phyloP scores from a whole-genome alignment of 768 basidiomycete species.

The Suillus clintonianus region DNA sequence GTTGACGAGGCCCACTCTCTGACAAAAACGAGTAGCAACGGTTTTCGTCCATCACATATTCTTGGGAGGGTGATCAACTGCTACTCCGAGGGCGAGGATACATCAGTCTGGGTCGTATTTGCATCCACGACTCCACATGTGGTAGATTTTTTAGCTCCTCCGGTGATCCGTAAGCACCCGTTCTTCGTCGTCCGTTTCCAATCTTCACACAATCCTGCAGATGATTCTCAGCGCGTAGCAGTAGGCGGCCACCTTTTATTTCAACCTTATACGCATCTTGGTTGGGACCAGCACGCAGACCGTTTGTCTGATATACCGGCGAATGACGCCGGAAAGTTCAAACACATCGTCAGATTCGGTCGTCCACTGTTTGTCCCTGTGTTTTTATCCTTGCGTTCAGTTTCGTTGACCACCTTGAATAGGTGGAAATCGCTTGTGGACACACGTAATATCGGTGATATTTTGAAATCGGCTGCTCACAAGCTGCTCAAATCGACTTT shows the following conservation, averaged over 20 bases:
- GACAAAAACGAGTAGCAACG: background rate
- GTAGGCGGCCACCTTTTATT: background rate
- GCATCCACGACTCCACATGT: too few relatives aligned
- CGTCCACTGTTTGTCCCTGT: background rate
- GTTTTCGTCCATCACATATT: background rate
- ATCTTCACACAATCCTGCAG: background rate
- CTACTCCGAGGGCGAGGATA: background rate
- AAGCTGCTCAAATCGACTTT: background rate
- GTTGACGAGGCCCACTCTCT: slow-evolving; percentile 1
- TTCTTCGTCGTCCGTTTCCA: too few relatives aligned
- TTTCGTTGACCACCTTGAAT: background rate
- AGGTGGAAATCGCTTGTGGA: background rate
- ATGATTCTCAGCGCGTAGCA: background rate
- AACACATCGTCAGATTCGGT: slow-evolving; percentile 4
- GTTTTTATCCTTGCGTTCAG: background rate
- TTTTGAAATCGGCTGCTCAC: background rate
- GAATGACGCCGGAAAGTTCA: background rate
- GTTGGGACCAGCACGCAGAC: slow-evolving; percentile 9
- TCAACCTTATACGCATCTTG: slow-evolving; percentile 3
- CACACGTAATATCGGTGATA: background rate
- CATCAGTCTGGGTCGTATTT: slow-evolving; percentile 5
- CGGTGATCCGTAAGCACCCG: too few relatives aligned
- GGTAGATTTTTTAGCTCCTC: too few relatives aligned
- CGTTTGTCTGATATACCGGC: background rate
- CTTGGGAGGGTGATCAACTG: background rate